Base-by-base conservation (phyloP, 2,329 filamentous ascomycete genomes). In the Talaromyces sp. region DNA sequence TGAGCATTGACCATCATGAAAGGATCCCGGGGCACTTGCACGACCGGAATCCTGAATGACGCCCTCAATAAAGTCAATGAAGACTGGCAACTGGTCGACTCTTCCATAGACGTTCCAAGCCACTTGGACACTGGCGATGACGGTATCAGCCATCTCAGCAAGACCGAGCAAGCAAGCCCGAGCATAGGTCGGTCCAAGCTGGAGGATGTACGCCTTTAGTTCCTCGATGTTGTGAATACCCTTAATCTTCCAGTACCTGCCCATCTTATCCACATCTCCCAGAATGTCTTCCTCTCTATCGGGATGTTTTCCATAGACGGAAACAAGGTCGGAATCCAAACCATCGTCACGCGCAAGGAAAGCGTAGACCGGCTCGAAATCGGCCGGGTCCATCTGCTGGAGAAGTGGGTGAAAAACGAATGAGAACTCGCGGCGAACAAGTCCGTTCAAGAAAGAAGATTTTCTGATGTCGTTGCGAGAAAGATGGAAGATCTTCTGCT, bases 91-190 rank as follows among this genome's bases (percentile, higher is more conserved):
- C 25, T 63, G 61, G 0, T 6, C 44, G 5, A 44, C 16, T 44
- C 56, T 40, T 8, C 61, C 48, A 28, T 54, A 55, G 16, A 48
- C 21, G 6, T 63, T 63, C 61, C 61, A 63, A 33, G 48, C 57
- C 16, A 60, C 48, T 31, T 63, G 61, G 9, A 63, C n/a, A 18
- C 55, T 55, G n/a, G 31, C 9, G 11, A 60, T 31, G 16, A 55
- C 18, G 9, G 21, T 18, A 2, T 14, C 11, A 1, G 48, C 31
- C 57, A 63, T 60, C 9, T 58, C 28, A 21, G 12, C 14, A 12
- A 63, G 57, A 1, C 48, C 56, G 3, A 63, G 31, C 18, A 18
- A 28, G n/a, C 14, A 39, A 11, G 61, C 48, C 18, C 31, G 58
- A n/a, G 37, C 3, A 21, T 56, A 63, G 14, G 16, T 44, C 1